Conservation (phyloP, 2,329 filamentous ascomycete species). For the Epichloe glyceriae region DNA sequence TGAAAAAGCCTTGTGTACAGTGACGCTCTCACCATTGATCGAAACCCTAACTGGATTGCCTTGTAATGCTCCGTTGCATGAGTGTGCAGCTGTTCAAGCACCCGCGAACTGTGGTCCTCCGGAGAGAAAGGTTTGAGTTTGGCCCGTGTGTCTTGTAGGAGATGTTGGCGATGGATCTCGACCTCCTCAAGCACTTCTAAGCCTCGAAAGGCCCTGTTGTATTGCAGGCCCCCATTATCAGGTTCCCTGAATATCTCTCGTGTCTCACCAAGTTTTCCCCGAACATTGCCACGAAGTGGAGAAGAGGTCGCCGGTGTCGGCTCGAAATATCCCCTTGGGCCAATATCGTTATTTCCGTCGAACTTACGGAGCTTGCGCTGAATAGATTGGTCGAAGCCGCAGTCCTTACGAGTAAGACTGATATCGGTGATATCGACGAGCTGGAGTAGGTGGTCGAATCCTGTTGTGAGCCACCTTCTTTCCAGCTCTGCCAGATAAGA, state of each 20-base stretch:
- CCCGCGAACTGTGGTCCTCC: slow-evolving; percentile 7
- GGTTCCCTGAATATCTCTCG: slow-evolving; percentile 15
- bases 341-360: slow-evolving; percentile 15
- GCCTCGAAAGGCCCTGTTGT: slow-evolving; percentile 15
- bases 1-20: background rate
- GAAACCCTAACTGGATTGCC: slow-evolving; percentile 20
- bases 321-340: background rate
- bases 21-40: slow-evolving; percentile 16
- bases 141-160: slow-evolving; percentile 13
- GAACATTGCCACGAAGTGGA: slow-evolving; percentile 12
- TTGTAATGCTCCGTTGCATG: slow-evolving; percentile 17
- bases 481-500: slow-evolving; percentile 16
- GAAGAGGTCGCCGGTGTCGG: background rate
- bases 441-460: slow-evolving; percentile 12
- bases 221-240: slow-evolving; percentile 17
- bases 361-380: slow-evolving; percentile 19
- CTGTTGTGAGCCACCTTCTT: slow-evolving; percentile 20
- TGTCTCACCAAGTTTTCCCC: slow-evolving; percentile 15
- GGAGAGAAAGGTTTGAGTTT: slow-evolving; percentile 7
- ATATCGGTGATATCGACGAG: slow-evolving; percentile 14
- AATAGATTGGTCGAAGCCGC: slow-evolving; percentile 20
- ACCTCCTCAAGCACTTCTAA: slow-evolving; percentile 20
- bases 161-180: slow-evolving; percentile 19
- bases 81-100: slow-evolving; percentile 19
- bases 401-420: slow-evolving; percentile 12